phyloP scores from a whole-genome alignment of 345 rosid genomes.

The Streptanthus diversifolius region DNA sequence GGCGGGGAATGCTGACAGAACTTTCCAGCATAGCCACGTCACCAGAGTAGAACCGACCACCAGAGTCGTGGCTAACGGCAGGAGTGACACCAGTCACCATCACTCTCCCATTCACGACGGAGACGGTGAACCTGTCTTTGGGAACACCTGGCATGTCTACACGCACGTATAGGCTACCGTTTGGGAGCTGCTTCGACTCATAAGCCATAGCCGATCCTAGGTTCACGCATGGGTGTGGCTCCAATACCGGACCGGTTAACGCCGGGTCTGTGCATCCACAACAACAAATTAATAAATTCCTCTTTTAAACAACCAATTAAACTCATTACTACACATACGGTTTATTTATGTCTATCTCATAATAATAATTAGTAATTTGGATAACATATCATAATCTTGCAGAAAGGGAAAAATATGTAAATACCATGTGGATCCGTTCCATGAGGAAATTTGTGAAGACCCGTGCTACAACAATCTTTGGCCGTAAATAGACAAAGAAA shows the following conservation, averaged over 20 bases:
- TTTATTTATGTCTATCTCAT: not conserved
- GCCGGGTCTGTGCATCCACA: not conserved
- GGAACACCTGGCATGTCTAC: slow-evolving; percentile 30
- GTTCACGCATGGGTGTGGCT: slow-evolving; percentile 17
- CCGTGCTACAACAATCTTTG: not conserved
- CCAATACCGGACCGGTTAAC: slow-evolving; percentile 1
- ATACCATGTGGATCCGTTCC: slow-evolving; percentile 14
- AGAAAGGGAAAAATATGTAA: not conserved
- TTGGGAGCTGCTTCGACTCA: slow-evolving; percentile 19
- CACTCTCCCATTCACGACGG: not conserved
- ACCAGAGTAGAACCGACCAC: slow-evolving; percentile 1
- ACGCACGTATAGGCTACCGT: slow-evolving; percentile 23
- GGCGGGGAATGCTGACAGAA: not conserved
- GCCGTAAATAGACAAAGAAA: not conserved
- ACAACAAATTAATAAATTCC: not conserved
- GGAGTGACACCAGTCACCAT: slow-evolving; percentile 16
- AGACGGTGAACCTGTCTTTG: slow-evolving; percentile 12
- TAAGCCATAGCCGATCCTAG: slow-evolving; percentile 19
- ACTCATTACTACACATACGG: not conserved
- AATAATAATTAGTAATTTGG: not conserved
- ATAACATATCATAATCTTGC: not conserved
- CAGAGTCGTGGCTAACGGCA: slow-evolving; percentile 3
- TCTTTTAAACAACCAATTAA: not conserved
- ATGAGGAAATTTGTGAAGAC: not conserved
- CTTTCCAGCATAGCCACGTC: slow-evolving; percentile 15